Base-by-base conservation (phyloP, 495 filamentous ascomycete genomes). In the Achaetomiella virescens region DNA sequence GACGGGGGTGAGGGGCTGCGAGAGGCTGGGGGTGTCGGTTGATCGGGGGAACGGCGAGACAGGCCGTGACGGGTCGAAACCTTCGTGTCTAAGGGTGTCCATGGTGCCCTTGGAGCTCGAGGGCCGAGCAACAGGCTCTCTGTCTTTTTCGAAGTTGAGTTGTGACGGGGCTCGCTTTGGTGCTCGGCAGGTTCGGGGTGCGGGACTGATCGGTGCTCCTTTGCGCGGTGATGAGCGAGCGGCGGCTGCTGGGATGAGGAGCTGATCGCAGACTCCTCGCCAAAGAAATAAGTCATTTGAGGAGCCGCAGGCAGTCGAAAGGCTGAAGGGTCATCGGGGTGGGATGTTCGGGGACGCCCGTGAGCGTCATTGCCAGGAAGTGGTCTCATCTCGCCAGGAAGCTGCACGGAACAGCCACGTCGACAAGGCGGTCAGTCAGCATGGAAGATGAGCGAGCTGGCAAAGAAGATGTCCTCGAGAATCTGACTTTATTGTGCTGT, bases 251-350 rank as follows among this genome's bases (percentile, higher is more conserved):
- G 33, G 2, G 43, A 69, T n/a, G 76, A 70, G 2, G 76, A 69
- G 55, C 75, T 73, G 45, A 82, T 66, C 22, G 72, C 66, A 27
- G 77, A 72, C 60, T 83, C 81, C 55, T 81, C 77, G 54, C 74
- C 75, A 38, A 84, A 63, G 55, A 80, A 75, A 53, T 78, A 83
- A 24, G 77, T 79, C 77, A 83, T 82, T 21, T 78, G 76, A 36
- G 76, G 67, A 9, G 60, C 58, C 29, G 58, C 14, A 1, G 61
- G 61, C 27, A 66, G 53, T 58, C 54, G 44, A 41, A 70, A 67
- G 47, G 63, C 58, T 8, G 55, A 55, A 11, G 63, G 61, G 8
- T 54, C 52, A 20, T 71, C 66, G 44, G 61, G 60, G 48, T 61
- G 61, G 38, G 61, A 46, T 44, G 42, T 60, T 57, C 61, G 61